Evolutionary conservation across 2,329 filamentous ascomycete genomes (phyloP).

Genomic region (Thermothelomyces thermophilus): DNA sequence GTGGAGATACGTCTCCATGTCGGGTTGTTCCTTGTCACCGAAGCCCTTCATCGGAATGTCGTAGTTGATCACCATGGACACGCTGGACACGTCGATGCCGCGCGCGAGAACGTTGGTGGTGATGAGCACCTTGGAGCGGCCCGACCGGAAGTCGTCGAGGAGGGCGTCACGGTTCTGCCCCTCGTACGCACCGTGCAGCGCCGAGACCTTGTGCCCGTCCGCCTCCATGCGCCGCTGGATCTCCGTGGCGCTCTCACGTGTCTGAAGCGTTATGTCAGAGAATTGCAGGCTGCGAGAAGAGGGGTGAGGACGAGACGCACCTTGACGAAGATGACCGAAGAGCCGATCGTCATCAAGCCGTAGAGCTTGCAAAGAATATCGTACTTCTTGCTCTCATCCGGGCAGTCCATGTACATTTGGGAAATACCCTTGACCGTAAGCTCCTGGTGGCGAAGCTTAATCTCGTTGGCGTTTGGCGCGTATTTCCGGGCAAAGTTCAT

Average conservation of each 20-base stretch:
- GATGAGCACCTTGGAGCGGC: conserved; percentile 90
- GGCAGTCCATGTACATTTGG: conserved; percentile 95
- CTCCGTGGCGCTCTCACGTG: conserved; percentile 73
- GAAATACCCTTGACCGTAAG: conserved; percentile 96
- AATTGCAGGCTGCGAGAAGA: not conserved
- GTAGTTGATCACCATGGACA: conserved; percentile 99
- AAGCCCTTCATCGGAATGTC: conserved; percentile 70
- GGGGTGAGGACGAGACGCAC: conserved; percentile 41
- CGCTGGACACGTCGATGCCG: conserved; percentile 84
- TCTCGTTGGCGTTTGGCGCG: conserved; percentile 76
- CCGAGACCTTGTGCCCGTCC: conserved; percentile 88
- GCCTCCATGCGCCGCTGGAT: conserved; percentile 80
- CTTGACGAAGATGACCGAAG: conserved; percentile 96
- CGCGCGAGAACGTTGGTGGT: conserved; percentile 95
- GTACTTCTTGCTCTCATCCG: conserved; percentile 76
- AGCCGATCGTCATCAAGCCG: conserved; percentile 90
- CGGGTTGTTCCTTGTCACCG: conserved; percentile 76
- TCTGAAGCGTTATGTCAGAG: conserved; percentile 42
- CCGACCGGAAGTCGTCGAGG: conserved; percentile 78
- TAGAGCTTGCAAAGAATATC: conserved; percentile 86
- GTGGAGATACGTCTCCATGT: conserved; percentile 94
- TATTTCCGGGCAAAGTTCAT: conserved; percentile 77
- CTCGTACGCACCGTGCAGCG: conserved; percentile 82
- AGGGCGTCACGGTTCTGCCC: conserved; percentile 75
- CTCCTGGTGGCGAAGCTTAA: conserved; percentile 83